Evolutionary conservation across 257 asterid genomes (phyloP).

Genomic region (Cinchona pubescens): DNA sequence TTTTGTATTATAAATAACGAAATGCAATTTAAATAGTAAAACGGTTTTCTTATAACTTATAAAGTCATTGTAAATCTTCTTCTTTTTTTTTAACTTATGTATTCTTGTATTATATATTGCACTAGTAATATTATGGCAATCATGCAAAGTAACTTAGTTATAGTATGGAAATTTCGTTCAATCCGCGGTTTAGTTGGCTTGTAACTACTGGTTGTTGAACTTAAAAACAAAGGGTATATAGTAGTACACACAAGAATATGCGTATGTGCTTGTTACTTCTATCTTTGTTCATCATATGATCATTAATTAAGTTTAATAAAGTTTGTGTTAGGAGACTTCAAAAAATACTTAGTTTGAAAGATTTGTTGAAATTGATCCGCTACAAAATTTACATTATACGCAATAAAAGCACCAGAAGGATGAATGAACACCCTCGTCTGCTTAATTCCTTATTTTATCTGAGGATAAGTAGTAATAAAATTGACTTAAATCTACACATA

Average conservation of each 20-base stretch:
- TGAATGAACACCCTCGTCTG: neutral
- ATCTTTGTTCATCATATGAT: neutral
- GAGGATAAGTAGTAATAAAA: neutral
- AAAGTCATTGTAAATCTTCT: too few species aligned
- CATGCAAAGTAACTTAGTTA: slow-evolving; percentile 15
- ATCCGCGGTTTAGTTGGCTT: neutral
- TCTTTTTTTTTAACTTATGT: too few species aligned
- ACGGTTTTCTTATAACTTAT: too few species aligned
- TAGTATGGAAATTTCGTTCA: slow-evolving; percentile 26
- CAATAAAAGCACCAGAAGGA: too few species aligned
- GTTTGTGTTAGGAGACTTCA: neutral
- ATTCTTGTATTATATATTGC: neutral
- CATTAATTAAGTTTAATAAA: neutral
- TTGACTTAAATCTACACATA: neutral
- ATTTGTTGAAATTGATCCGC: too few species aligned
- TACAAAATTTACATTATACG: too few species aligned
- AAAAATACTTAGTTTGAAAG: too few species aligned
- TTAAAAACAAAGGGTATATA: neutral
- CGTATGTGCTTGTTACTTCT: neutral
- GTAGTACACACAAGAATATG: neutral
- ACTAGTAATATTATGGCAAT: slow-evolving; percentile 4
- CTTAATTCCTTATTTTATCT: neutral
- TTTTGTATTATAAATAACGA: neutral
- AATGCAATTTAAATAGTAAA: too few species aligned
- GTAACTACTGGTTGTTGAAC: slow-evolving; percentile 9